These are phyloP conservation scores for Trypanosoma brucei DNA, from an alignment of 208 protist species.

Conservation along the genomic window DNA sequence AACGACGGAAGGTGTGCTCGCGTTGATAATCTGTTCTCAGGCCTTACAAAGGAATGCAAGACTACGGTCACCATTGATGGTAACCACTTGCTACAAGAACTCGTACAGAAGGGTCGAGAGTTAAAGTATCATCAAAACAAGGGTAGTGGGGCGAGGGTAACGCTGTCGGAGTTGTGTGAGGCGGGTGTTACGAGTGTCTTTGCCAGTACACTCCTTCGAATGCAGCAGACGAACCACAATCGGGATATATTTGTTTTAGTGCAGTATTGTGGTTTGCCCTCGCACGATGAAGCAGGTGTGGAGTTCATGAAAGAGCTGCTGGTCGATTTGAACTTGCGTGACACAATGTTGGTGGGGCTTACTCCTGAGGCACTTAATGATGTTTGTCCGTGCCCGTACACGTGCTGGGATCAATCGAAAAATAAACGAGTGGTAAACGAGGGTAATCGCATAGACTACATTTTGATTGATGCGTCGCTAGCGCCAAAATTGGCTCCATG, in stretches of 20 bases:
- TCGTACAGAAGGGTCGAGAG: slow-evolving; percentile 3
- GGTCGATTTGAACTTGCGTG: slow-evolving; percentile 6
- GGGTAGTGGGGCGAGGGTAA: slow-evolving; percentile 10
- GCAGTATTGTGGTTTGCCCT: slow-evolving; percentile 51
- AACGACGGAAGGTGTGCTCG: slow-evolving; percentile 7
- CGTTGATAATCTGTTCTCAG: slow-evolving; percentile 9
- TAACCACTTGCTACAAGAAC: background rate
- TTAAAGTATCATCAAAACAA: background rate
- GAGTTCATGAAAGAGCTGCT: slow-evolving; percentile 58
- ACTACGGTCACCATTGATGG: too few species aligned
- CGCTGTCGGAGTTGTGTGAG: slow-evolving; percentile 38
- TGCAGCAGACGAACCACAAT: slow-evolving; percentile 35
- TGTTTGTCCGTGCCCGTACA: slow-evolving; percentile 75
- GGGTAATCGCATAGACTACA: slow-evolving; percentile 88
- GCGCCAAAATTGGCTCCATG: slow-evolving; percentile 39
- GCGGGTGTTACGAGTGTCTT: slow-evolving; percentile 44
- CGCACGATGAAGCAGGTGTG: slow-evolving; percentile 59
- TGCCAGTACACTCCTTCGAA: slow-evolving; percentile 37
- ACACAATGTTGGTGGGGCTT: background rate
- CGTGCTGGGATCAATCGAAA: slow-evolving; percentile 88
- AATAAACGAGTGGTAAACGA: slow-evolving; percentile 83
- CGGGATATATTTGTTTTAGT: slow-evolving; percentile 59
- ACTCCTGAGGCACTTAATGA: slow-evolving; percentile 3
- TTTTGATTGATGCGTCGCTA: slow-evolving; percentile 72
- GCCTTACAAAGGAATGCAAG: background rate